Evolutionary conservation across 805 yeast genomes (phyloP).

Genomic region (Wickerhamomyces chaumierensis): DNA sequence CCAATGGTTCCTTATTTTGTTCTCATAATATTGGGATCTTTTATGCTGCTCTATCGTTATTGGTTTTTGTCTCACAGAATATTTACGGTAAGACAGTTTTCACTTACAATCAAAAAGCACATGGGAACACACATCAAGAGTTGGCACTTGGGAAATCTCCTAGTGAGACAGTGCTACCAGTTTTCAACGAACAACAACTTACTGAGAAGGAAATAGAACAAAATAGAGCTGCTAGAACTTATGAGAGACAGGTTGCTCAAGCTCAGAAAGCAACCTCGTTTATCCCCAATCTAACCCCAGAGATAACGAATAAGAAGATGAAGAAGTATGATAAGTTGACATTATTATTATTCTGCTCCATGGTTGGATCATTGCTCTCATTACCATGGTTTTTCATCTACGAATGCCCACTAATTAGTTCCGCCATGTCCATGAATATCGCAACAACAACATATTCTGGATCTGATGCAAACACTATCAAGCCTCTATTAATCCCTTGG

Average conservation of each 20-base stretch:
- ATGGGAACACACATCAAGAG: slow-evolving; percentile 15
- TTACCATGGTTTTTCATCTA: slow-evolving; percentile 60
- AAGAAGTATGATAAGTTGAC: slow-evolving; percentile 70
- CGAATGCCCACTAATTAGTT: slow-evolving; percentile 35
- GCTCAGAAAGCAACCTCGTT: slow-evolving; percentile 5
- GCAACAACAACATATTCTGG: not conserved
- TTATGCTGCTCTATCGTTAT: slow-evolving; percentile 56
- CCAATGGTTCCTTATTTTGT: slow-evolving; percentile 10
- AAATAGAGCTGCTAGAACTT: slow-evolving; percentile 4
- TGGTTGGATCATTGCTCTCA: slow-evolving; percentile 59
- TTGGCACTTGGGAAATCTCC: slow-evolving; percentile 9
- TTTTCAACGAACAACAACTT: not conserved
- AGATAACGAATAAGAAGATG: no score
- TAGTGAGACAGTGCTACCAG: slow-evolving; percentile 4
- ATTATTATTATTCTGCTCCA: slow-evolving; percentile 68
- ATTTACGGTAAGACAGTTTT: slow-evolving; percentile 78
- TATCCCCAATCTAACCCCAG: slow-evolving; percentile 12
- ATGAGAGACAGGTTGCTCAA: slow-evolving; percentile 5
- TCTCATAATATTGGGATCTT: slow-evolving; percentile 46
- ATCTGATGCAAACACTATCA: no score
- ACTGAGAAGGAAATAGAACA: slow-evolving; percentile 7
- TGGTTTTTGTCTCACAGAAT: slow-evolving; percentile 76
- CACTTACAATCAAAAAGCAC: slow-evolving; percentile 31
- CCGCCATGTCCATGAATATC: slow-evolving; percentile 4
- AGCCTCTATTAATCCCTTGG: slow-evolving; percentile 24